phyloP scores from a whole-genome alignment of 495 filamentous ascomycete genomes.

The Aspergillus ellipticus region DNA sequence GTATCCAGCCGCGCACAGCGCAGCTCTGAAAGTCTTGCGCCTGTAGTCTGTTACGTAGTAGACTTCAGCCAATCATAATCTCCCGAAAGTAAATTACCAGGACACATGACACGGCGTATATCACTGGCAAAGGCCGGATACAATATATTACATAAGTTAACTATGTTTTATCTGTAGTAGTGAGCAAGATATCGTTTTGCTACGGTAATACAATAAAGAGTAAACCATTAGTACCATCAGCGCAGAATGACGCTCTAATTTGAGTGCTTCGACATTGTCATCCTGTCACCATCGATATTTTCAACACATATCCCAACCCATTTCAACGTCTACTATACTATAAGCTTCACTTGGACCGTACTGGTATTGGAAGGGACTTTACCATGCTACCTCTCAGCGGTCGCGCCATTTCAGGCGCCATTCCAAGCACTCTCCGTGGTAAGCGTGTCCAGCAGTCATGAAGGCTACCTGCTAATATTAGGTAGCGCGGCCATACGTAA shows the following conservation, averaged over 20 bases:
- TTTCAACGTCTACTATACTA: neutral
- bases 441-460: slow-evolving; percentile 4
- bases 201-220: neutral
- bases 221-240: slow-evolving; percentile 10
- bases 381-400: slow-evolving; percentile 32
- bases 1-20: no score
- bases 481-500: slow-evolving; percentile 28
- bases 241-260: slow-evolving; percentile 6
- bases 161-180: no score
- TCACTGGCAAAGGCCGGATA: no score
- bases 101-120: no score
- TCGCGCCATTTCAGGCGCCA: slow-evolving; percentile 28
- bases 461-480: slow-evolving; percentile 13
- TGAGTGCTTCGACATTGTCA: slow-evolving; percentile 1
- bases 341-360: neutral
- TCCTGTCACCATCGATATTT: neutral
- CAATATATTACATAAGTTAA: no score
- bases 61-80: no score
- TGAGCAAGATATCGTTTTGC: no score
- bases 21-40: no score
- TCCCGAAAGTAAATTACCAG: no score
- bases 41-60: no score
- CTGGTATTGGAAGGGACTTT: neutral
- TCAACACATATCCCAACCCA: neutral
- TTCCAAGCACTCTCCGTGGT: slow-evolving; percentile 33